Conservation (phyloP, 306 rosid species). For the Trifolium repens region DNA sequence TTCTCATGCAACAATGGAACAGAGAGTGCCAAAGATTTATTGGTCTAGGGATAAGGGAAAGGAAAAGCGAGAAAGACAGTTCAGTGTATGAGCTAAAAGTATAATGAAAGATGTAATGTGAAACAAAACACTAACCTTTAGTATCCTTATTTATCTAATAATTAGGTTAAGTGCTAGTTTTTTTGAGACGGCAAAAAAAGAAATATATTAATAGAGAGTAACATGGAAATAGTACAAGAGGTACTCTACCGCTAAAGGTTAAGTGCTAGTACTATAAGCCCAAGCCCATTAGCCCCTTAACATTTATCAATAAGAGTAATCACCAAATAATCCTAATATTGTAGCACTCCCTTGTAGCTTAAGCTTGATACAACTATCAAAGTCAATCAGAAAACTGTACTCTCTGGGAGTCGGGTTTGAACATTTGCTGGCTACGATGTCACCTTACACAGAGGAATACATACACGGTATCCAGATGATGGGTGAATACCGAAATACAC, state of each 20-base stretch:
- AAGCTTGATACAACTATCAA: constrained; percentile 12
- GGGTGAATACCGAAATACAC: not conserved
- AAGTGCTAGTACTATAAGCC: constrained; percentile 6
- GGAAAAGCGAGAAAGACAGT: not conserved
- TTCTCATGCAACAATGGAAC: constrained; percentile 26
- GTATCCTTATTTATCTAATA: constrained; percentile 4
- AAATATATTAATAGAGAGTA: no score
- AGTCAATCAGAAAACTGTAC: constrained; percentile 8
- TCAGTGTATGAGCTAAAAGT: constrained; percentile 2
- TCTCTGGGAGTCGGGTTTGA: not conserved
- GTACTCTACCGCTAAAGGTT: not conserved
- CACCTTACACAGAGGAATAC: not conserved
- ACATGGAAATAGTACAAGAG: no score
- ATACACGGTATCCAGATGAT: not conserved
- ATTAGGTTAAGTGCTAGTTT: not conserved
- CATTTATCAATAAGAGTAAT: constrained; percentile 2
- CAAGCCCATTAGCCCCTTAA: not conserved
- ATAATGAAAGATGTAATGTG: constrained; percentile 2
- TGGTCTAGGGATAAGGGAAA: not conserved
- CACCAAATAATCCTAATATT: constrained; percentile 4
- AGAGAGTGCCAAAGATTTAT: not conserved
- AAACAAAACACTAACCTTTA: constrained; percentile 16
- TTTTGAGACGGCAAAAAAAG: no score
- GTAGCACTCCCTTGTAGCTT: not conserved
- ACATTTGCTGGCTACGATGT: not conserved